Evolutionary conservation across 2,329 filamentous ascomycete species (phyloP), one percentile per base, ranked within the genome.

Genomic region (Apiospora kogelbergensis): DNA sequence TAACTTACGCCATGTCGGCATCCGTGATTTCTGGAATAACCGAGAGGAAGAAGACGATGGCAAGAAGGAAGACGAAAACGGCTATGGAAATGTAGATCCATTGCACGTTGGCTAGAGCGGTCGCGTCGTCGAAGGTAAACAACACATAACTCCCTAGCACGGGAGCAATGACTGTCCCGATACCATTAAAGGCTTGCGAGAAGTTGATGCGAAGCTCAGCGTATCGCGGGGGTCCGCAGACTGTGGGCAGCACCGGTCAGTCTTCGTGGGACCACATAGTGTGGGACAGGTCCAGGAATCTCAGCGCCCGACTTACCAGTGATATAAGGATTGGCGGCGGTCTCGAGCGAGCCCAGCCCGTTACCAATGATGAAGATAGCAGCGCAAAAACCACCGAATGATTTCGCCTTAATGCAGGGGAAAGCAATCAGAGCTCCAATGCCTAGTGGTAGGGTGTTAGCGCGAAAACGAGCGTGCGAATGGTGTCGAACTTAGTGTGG

Each of bases 81-180:
- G 90, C 91, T 70, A 94, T 92, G 63, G 89, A 88, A 4, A 93
- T 85, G 73, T 94, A 94, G 0, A 93, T 90, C 88, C 90, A 94
- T 79, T 94, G 91, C 1, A 94, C 92, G 68, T 90, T 89, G 72
- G 84, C 84, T 2, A 93, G 82, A 0, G 88, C 88, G 3, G 80
- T 78, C 11, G 86, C 82, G 67, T 88, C 85, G 68, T 85, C 83
- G 64, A 88, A 86, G 68, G 85, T 87, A 81, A 94, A 94, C 80
- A 94, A 92, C 68, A 91, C 90, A 70, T 90, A 90, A 1, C 90
- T 91, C 57, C 90, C 92, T 10, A 94, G 83, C 0, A 93, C 87
- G 1, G 92, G 92, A 0, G 91, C 91, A 46, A 94, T 83, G 64
- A 94, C 89, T 10, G 90, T 91, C 44, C 91, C 92, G 64, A 94